Conservation (phyloP, 2,329 filamentous ascomycete species). For the Orbilia blumenaviensis region DNA sequence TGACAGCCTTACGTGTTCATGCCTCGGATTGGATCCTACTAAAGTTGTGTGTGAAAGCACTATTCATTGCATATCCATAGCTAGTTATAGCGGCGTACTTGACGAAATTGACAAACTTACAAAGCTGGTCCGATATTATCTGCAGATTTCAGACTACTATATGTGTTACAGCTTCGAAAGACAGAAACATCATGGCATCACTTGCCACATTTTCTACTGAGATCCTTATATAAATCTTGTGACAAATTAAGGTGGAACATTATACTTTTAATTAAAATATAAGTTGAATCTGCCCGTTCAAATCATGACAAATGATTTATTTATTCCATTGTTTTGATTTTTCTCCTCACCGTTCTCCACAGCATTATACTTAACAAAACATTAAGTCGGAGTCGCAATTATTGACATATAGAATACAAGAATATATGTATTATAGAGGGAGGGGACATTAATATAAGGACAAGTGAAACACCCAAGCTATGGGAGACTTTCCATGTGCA, state of each 20-base stretch:
- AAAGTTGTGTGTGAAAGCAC: too few relatives aligned
- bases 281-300: too few relatives aligned
- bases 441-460: constrained; percentile 4
- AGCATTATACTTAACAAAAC: neutral
- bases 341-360: neutral
- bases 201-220: neutral
- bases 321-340: neutral
- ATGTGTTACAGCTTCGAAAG: too few relatives aligned
- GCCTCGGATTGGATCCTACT: too few relatives aligned
- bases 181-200: neutral
- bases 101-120: too few relatives aligned
- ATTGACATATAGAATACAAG: constrained; percentile 4
- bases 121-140: too few relatives aligned
- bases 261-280: too few relatives aligned
- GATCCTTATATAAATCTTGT: neutral
- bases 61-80: too few relatives aligned
- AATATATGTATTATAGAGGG: neutral
- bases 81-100: too few relatives aligned
- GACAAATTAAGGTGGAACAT: too few relatives aligned
- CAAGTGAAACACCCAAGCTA: neutral
- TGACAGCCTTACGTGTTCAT: too few relatives aligned
- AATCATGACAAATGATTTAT: neutral
- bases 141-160: too few relatives aligned
- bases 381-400: neutral
- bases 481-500: neutral